Conservation (phyloP, 192 early-diverging fungal species). For the Endogone sp. region DNA sequence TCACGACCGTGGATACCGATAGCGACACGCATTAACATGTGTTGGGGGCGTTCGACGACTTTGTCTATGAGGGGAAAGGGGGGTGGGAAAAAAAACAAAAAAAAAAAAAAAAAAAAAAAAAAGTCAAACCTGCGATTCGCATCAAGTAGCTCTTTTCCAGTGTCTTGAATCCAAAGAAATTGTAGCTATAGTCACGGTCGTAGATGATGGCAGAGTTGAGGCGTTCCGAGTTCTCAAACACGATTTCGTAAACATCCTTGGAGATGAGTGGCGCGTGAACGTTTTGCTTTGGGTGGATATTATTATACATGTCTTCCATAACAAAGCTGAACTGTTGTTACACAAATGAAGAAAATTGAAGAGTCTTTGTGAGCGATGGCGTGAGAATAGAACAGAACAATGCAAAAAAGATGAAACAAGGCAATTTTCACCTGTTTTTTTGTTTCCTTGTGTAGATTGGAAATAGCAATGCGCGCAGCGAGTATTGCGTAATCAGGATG, state of each 20-base stretch:
- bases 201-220: constrained; percentile 89
- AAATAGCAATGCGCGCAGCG: constrained; percentile 93
- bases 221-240: constrained; percentile 65
- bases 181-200: constrained; percentile 93
- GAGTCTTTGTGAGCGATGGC: constrained; percentile 1
- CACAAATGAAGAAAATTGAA: constrained; percentile 6
- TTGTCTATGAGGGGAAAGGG: constrained; percentile 4
- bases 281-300: constrained; percentile 81
- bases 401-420: too few relatives aligned
- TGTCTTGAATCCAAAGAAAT: constrained; percentile 99
- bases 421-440: constrained; percentile 51
- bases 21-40: constrained; percentile 96
- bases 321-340: constrained; percentile 64
- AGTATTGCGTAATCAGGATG: constrained; percentile 97
- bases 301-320: constrained; percentile 77
- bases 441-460: constrained; percentile 89
- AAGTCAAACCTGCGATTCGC: constrained; percentile 63
- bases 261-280: constrained; percentile 85
- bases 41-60: constrained; percentile 92
- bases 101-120: background rate
- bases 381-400: background rate
- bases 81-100: background rate
- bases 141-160: constrained; percentile 91
- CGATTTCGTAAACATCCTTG: constrained; percentile 59
- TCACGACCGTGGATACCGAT: constrained; percentile 96